These are phyloP conservation scores for Salix udensis DNA, from an alignment of 345 rosid genomes.

Conservation along the genomic window DNA sequence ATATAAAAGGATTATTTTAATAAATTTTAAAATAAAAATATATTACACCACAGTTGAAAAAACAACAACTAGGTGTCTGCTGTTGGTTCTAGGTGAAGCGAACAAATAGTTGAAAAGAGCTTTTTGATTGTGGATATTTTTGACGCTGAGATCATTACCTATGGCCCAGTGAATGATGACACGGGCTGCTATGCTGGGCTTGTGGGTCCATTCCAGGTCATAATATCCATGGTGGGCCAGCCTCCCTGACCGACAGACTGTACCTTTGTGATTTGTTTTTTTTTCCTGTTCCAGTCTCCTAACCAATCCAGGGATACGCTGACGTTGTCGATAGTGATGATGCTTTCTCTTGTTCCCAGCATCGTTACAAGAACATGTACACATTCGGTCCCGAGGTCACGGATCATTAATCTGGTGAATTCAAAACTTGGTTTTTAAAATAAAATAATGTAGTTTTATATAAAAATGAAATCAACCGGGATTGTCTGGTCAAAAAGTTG, in stretches of 20 bases:
- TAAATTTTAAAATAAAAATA: no score
- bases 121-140: not conserved
- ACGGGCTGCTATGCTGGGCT: conserved; percentile 5
- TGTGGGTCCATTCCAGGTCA: conserved; percentile 21
- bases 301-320: conserved; percentile 4
- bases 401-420: no score
- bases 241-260: conserved; percentile 26
- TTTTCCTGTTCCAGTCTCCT: conserved; percentile 5
- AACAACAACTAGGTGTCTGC: no score
- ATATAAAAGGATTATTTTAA: no score
- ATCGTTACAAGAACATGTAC: no score
- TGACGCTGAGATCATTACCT: conserved; percentile 5
- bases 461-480: no score
- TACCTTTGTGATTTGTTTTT: not conserved
- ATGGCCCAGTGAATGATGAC: conserved; percentile 27
- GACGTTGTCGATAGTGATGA: conserved; percentile 2
- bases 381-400: no score
- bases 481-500: no score
- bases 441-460: no score
- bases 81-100: not conserved
- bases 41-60: no score
- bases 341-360: not conserved
- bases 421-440: no score
- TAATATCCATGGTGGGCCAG: conserved; percentile 28
- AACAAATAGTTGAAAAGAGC: not conserved